Percentiles rank a stretch among this genome's conserved stretches.
These are phyloP conservation scores for Misopates orontium DNA, from an alignment of 257 asterid species.

Conservation along the genomic window DNA sequence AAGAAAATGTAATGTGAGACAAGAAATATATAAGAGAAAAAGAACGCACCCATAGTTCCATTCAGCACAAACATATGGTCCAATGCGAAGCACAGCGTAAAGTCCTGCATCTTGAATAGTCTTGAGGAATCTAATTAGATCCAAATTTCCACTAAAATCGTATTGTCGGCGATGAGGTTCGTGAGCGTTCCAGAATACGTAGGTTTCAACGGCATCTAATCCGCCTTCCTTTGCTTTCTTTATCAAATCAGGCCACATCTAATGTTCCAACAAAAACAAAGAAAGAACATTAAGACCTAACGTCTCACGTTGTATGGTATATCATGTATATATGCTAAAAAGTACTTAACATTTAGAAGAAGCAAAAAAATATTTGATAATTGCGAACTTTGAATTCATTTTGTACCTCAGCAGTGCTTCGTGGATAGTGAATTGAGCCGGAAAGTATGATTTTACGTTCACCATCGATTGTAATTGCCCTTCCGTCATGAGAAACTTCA, in stretches of 20 bases:
- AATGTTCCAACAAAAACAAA: background rate
- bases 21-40: background rate
- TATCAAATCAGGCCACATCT: constrained; percentile 69
- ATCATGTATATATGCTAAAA: too few species aligned
- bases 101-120: constrained; percentile 44
- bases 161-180: constrained; percentile 39
- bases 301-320: too few species aligned
- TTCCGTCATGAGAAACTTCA: constrained; percentile 49
- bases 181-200: constrained; percentile 61
- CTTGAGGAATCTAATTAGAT: constrained; percentile 47
- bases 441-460: constrained; percentile 52
- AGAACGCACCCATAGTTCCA: constrained; percentile 50
- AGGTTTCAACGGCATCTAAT: constrained; percentile 50
- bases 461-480: constrained; percentile 50
- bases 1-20: background rate
- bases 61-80: constrained; percentile 66
- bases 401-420: constrained; percentile 60
- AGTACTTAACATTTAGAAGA: too few species aligned
- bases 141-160: constrained; percentile 48
- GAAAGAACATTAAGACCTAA: background rate
- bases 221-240: constrained; percentile 58
- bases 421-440: constrained; percentile 67
- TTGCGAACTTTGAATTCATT: too few species aligned
- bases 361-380: too few species aligned
- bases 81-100: constrained; percentile 48